Evolutionary conservation across 2,329 filamentous ascomycete species (phyloP).

Genomic region (Trichoderma sp.): DNA sequence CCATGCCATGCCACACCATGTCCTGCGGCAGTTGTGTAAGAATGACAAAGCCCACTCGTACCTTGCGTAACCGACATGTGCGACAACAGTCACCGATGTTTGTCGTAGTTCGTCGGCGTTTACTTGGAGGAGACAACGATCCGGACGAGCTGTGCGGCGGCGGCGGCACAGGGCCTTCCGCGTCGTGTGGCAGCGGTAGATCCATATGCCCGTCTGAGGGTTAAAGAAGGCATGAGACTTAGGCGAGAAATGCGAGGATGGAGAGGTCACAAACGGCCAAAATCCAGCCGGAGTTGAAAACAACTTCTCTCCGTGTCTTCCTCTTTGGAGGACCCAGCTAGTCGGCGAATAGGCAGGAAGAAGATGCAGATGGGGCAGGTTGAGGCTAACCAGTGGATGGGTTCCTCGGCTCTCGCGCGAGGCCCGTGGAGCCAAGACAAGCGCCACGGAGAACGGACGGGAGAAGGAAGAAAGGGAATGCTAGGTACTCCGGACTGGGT

Average conservation of each 20-base stretch:
- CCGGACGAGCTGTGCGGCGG: constrained; percentile 27
- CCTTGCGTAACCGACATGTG: constrained; percentile 44
- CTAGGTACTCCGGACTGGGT: constrained; percentile 15
- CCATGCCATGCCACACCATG: not conserved
- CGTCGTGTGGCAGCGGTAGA: constrained; percentile 24
- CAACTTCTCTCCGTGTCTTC: constrained; percentile 1
- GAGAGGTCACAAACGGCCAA: constrained; percentile 1
- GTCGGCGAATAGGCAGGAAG: constrained; percentile 18
- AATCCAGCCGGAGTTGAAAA: constrained; percentile 17
- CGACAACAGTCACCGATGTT: constrained; percentile 39
- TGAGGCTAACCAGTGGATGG: constrained; percentile 23
- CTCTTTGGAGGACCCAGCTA: not conserved
- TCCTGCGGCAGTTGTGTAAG: not conserved
- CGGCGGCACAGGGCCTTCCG: constrained; percentile 22
- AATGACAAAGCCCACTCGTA: constrained; percentile 27
- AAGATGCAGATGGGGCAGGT: constrained; percentile 25
- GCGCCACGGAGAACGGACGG: constrained; percentile 19
- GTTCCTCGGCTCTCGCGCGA: constrained; percentile 27
- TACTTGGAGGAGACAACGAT: constrained; percentile 32
- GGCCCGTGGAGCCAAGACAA: constrained; percentile 26
- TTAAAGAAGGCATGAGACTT: constrained; percentile 13
- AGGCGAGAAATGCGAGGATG: constrained; percentile 13
- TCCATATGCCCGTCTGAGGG: constrained; percentile 24
- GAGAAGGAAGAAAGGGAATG: constrained; percentile 17
- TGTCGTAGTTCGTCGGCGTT: constrained; percentile 38